phyloP scores from a whole-genome alignment of 2,329 filamentous ascomycete genomes.

The Calonectria multiphialidica region DNA sequence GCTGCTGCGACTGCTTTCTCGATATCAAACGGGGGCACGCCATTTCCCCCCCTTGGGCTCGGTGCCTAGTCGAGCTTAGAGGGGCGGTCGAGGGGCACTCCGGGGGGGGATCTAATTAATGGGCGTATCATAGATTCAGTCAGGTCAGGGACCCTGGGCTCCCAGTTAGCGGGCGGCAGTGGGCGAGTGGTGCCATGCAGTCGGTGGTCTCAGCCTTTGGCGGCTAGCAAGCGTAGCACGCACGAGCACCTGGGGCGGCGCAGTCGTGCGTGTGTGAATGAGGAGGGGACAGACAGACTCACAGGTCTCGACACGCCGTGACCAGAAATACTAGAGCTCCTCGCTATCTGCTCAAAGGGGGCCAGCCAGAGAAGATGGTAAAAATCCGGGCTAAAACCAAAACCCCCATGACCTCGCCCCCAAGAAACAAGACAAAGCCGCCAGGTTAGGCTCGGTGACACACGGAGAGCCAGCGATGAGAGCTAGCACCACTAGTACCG shows the following conservation, averaged over 20 bases:
- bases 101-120: conserved; percentile 2
- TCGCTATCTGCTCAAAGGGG: background rate
- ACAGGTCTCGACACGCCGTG: background rate
- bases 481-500: background rate
- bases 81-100: background rate
- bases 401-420: background rate
- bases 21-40: conserved; percentile 1
- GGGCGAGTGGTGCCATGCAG: conserved; percentile 21
- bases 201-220: conserved; percentile 21
- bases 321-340: background rate
- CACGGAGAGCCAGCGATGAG: background rate
- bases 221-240: background rate
- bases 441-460: conserved; percentile 1
- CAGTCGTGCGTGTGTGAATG: background rate
- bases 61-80: conserved; percentile 5
- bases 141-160: background rate
- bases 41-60: background rate
- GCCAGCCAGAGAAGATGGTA: background rate
- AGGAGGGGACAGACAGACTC: background rate
- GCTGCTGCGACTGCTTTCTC: background rate
- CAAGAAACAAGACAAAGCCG: background rate
- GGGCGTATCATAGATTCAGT: conserved; percentile 11
- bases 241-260: background rate
- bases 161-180: conserved; percentile 1
- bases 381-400: background rate